Evolutionary conservation across 345 rosid genomes (phyloP), one percentile per base, ranked within the genome.

Genomic region (Pistacia atlantica): DNA sequence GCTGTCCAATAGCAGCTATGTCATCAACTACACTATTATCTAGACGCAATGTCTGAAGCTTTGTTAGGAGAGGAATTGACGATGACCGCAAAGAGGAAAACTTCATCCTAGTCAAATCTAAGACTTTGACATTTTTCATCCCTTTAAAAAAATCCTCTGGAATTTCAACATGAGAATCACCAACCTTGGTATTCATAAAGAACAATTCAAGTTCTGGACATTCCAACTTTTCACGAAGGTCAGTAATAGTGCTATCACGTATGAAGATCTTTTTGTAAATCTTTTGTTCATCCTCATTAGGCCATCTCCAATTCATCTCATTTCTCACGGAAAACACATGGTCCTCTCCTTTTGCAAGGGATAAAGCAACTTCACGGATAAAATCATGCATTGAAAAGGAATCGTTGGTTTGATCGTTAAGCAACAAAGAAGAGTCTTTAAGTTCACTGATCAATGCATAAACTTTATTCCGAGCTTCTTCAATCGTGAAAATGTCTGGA

Each of bases 381-480:
- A 25, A 25, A 25, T 25, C 25, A 25, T 25, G 25, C 25, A 25
- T 25, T 25, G 25, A 25, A 16, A 62, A 62, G 1, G 1, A 1
- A 0, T 31, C 1, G 0, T 25, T 1, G 0, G 1, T 11, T 10
- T 6, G 10, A 12, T 18, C 14, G 18, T 62, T 38, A 1, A 62
- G 68, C 60, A 84, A 59, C 65, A 86, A 66, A 56, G 76, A 55
- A 5, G 75, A 78, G 31, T 60, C 55, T 57, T 76, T 82, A 45
- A 86, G 85, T 46, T 63, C 22, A 4, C 51, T 13, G 11, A 84
- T 9, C 68, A 80, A 51, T 3, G n/a, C n/a, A 1, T 52, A 8
- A 8, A 82, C 55, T 64, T 64, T 82, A 14, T 69, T 13, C 4
- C 71, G 31, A 14, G 72, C 68, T 8, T 37, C n/a, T n/a, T 61